Evolutionary conservation across 2,329 filamentous ascomycete genomes (phyloP).

Genomic region (Aspergillus novoparasiticus): DNA sequence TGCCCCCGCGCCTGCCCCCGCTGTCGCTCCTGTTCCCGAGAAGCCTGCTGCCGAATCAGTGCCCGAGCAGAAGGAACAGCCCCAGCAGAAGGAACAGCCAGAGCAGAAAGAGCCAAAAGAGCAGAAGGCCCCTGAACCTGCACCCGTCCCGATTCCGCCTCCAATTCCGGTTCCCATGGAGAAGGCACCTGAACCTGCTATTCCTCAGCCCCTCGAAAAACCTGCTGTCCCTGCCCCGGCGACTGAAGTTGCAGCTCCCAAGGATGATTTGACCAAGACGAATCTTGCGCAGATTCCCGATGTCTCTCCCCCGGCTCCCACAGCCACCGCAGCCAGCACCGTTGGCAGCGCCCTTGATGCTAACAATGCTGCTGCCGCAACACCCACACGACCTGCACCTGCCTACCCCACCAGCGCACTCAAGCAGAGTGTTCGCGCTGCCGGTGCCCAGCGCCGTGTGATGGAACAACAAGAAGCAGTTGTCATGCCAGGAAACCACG

Average conservation of each 20-base stretch:
- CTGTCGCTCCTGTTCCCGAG: constrained; percentile 18
- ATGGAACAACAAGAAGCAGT: constrained; percentile 96
- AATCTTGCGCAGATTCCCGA: constrained; percentile 92
- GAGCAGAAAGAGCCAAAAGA: constrained; percentile 4
- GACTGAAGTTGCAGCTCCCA: constrained; percentile 64
- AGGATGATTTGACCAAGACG: constrained; percentile 83
- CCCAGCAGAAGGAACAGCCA: neutral
- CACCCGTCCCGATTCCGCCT: constrained; percentile 44
- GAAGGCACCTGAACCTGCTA: constrained; percentile 35
- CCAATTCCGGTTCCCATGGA: constrained; percentile 44
- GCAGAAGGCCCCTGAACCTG: constrained; percentile 15
- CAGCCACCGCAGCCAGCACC: constrained; percentile 85
- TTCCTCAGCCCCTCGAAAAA: constrained; percentile 39
- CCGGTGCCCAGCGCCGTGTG: constrained; percentile 82
- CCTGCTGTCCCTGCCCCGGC: constrained; percentile 41
- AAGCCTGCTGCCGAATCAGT: constrained; percentile 14
- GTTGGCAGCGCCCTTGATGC: constrained; percentile 83
- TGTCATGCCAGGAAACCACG: constrained; percentile 96
- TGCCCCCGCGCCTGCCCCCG: constrained; percentile 25
- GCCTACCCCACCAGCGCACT: constrained; percentile 79
- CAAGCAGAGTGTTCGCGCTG: constrained; percentile 72
- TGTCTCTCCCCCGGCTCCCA: constrained; percentile 73
- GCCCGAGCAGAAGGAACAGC: constrained; percentile 12
- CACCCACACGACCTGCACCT: constrained; percentile 59
- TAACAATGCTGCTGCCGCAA: constrained; percentile 56